Conservation (phyloP, 2,329 filamentous ascomycete genomes). For the Phaeoacremonium minimum region DNA sequence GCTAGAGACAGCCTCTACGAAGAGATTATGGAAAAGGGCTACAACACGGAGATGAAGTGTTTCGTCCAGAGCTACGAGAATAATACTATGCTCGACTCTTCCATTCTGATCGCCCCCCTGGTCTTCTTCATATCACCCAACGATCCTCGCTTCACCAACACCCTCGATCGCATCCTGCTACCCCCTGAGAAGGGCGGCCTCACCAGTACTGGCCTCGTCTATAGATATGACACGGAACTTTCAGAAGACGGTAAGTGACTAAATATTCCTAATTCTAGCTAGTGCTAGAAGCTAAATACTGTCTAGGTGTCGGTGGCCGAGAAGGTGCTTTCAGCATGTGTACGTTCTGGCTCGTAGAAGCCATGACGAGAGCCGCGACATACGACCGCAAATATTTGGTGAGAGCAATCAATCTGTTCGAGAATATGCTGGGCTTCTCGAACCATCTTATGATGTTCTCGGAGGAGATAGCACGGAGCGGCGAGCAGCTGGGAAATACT, state of each 20-base stretch:
- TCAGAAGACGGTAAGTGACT: conserved; percentile 64
- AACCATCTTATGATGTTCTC: conserved; percentile 78
- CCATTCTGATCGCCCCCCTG: conserved; percentile 70
- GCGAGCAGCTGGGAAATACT: conserved; percentile 76
- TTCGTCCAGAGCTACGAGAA: conserved; percentile 77
- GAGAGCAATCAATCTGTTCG: conserved; percentile 64
- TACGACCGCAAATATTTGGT: conserved; percentile 62
- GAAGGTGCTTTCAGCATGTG: conserved; percentile 80
- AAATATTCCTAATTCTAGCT: not conserved
- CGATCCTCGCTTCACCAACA: conserved; percentile 70
- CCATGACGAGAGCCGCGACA: conserved; percentile 62
- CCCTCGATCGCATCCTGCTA: conserved; percentile 66
- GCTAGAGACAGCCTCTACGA: conserved; percentile 68
- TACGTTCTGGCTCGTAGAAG: conserved; percentile 79
- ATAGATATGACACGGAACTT: conserved; percentile 66
- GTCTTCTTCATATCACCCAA: conserved; percentile 79
- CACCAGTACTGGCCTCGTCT: conserved; percentile 71
- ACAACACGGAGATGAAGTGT: conserved; percentile 63
- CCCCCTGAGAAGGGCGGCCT: conserved; percentile 71
- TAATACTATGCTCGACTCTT: conserved; percentile 66
- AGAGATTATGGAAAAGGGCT: conserved; percentile 73
- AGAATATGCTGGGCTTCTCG: conserved; percentile 72
- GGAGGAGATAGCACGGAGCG: conserved; percentile 70
- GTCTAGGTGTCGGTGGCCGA: conserved; percentile 62
- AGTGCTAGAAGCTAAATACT: conserved; percentile 6